Evolutionary conservation across 306 rosid genomes (phyloP).

Genomic region (Arachis stenosperma): DNA sequence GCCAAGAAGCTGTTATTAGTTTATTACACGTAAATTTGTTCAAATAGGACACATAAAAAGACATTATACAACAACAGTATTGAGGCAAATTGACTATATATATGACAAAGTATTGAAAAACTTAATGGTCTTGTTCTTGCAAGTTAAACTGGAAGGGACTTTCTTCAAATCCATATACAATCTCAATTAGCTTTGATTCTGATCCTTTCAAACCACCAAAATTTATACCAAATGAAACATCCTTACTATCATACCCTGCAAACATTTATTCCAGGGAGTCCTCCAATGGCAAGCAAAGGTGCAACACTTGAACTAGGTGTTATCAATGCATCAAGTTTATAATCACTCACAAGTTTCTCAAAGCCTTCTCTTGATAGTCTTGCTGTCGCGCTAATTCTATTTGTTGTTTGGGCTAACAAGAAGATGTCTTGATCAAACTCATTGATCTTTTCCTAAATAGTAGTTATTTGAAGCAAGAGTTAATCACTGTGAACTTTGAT

Average conservation of each 20-base stretch:
- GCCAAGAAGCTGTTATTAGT: no score
- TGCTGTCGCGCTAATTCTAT: constrained; percentile 23
- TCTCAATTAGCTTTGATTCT: constrained; percentile 43
- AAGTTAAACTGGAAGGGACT: constrained; percentile 29
- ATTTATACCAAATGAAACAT: constrained; percentile 38
- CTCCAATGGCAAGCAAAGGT: constrained; percentile 40
- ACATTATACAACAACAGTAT: no score
- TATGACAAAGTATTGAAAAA: no score
- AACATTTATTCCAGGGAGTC: constrained; percentile 48
- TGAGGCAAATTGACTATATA: no score
- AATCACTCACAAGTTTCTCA: constrained; percentile 29
- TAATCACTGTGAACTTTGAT: background rate
- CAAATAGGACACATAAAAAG: no score
- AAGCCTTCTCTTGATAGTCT: constrained; percentile 31
- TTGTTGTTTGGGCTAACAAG: constrained; percentile 36
- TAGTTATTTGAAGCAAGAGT: no score
- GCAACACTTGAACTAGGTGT: constrained; percentile 38
- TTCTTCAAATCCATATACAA: constrained; percentile 51
- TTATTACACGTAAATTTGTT: no score
- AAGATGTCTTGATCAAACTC: constrained; percentile 33
- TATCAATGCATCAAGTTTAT: constrained; percentile 53
- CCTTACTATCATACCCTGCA: constrained; percentile 32
- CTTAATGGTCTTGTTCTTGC: no score
- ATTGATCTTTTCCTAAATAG: constrained; percentile 22
- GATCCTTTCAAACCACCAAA: constrained; percentile 48